Evolutionary conservation across 306 rosid species (phyloP), one percentile per base, ranked within the genome.

Genomic region (Medicago arabica): DNA sequence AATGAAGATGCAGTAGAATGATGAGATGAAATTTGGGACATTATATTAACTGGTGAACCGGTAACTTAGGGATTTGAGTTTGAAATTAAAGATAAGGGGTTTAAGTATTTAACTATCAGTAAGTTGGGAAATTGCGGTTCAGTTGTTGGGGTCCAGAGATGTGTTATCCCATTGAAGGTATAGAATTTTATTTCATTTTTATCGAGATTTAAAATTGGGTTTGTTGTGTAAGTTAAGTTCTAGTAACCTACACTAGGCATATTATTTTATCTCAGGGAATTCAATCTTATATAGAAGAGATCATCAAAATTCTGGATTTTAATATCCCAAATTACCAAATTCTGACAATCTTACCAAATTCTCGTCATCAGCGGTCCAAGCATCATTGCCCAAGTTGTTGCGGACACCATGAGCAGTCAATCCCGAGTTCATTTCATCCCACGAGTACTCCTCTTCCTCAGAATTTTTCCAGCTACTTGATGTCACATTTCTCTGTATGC

Each of bases 371-470:
- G 87, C 85, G 16, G 67, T 66, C 90, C 93, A 91, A 15, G 60
- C 68, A 46, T 91, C 89, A 76, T 67, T 85, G 72, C 80, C 75
- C 59, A 75, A 57, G 68, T 80, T 78, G 73, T 55, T 78, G 49
- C 86, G 49, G 64, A 83, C 67, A 66, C 38, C 83, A 41, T 69
- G 85, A 81, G 62, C 86, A 25, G 89, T 40, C 85, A 76, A 70
- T 44, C 88, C 79, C 46, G 93, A 63, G 78, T 88, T 84, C 90
- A 88, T 85, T 70, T 86, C 91, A 75, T 90, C 95, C 98, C 98
- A 93, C 81, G 76, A 71, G 84, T 82, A 91, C 86, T 93, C 97
- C 85, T 93, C 97, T 80, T 93, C 97, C 87, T 91, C 97, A 5
- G 98, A 89, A 83, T 89, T 87, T 82, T 88, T 89, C 98, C 98